phyloP scores from a whole-genome alignment of 768 basidiomycete genomes.

The Rhodotorula graminis region DNA sequence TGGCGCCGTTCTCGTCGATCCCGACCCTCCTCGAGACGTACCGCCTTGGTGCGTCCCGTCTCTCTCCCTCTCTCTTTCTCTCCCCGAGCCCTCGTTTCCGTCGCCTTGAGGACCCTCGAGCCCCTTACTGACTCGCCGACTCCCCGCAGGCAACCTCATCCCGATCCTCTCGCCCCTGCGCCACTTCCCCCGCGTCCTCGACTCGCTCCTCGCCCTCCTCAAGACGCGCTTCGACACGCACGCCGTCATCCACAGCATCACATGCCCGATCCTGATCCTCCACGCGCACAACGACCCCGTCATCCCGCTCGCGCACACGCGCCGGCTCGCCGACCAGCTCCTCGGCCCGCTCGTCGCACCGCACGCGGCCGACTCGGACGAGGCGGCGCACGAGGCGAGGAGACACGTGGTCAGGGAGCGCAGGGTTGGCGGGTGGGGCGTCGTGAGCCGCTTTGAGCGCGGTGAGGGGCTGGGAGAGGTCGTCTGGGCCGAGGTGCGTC shows the following conservation, averaged over 20 bases:
- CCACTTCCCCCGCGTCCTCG: slow-evolving; percentile 15
- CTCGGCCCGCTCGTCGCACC: slow-evolving; percentile 3
- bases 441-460: slow-evolving; percentile 20
- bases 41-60: slow-evolving; percentile 9
- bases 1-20: slow-evolving; percentile 36
- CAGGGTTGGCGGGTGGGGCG: slow-evolving; percentile 22
- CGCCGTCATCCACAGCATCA: slow-evolving; percentile 19
- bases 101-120: too few species aligned
- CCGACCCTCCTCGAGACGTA: slow-evolving; percentile 25
- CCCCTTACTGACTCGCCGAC: neutral
- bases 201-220: slow-evolving; percentile 4
- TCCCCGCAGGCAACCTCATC: slow-evolving; percentile 9
- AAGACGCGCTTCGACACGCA: slow-evolving; percentile 30
- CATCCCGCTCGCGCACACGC: slow-evolving; percentile 29
- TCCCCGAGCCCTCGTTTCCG: too few species aligned
- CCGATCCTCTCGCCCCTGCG: slow-evolving; percentile 28
- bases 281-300: slow-evolving; percentile 35
- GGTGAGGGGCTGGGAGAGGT: slow-evolving; percentile 18
- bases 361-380: neutral
- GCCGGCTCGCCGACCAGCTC: slow-evolving; percentile 7
- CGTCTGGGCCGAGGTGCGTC: slow-evolving; percentile 29
- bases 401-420: neutral
- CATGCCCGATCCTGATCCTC: slow-evolving; percentile 28
- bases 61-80: neutral
- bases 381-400: neutral